These are phyloP conservation scores for Microcyclosporella mali DNA, from an alignment of 2,329 filamentous ascomycete species.

Conservation along the genomic window DNA sequence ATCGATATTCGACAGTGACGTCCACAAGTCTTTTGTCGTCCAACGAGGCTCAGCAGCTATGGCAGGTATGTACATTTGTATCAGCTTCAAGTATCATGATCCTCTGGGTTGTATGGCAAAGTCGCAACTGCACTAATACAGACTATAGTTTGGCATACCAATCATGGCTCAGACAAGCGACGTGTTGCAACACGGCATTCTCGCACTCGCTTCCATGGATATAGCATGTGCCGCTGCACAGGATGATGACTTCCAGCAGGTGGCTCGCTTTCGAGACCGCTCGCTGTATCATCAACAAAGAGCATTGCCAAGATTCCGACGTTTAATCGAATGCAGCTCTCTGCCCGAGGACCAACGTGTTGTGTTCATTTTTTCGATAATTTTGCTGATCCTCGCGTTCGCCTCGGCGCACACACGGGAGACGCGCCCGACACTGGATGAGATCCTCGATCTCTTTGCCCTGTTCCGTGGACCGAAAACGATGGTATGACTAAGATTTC, in stretches of 20 bases:
- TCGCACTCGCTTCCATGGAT: constrained; percentile 25
- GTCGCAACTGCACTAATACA: background rate
- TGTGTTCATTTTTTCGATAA: constrained; percentile 22
- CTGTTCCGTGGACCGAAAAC: constrained; percentile 21
- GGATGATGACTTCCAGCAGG: constrained; percentile 3
- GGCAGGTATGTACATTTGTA: constrained; percentile 21
- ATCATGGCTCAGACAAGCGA: constrained; percentile 13
- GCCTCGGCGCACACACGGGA: constrained; percentile 19
- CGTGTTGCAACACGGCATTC: constrained; percentile 25
- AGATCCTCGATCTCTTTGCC: constrained; percentile 23
- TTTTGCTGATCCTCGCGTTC: constrained; percentile 25
- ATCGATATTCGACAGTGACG: constrained; percentile 24
- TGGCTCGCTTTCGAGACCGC: constrained; percentile 20
- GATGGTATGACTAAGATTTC: constrained; percentile 3
- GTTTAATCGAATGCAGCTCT: constrained; percentile 10
- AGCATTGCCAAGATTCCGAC: constrained; percentile 23
- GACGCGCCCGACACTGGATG: constrained; percentile 18
- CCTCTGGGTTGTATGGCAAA: no score
- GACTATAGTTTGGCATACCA: constrained; percentile 7
- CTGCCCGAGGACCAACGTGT: constrained; percentile 13
- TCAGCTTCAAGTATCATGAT: no score
- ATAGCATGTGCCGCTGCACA: constrained; percentile 14
- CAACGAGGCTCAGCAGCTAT: constrained; percentile 17
- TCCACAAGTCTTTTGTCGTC: constrained; percentile 17
- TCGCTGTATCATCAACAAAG: constrained; percentile 26